Evolutionary conservation across 495 filamentous ascomycete species (phyloP).

Genomic region (Cairneyella variabilis): DNA sequence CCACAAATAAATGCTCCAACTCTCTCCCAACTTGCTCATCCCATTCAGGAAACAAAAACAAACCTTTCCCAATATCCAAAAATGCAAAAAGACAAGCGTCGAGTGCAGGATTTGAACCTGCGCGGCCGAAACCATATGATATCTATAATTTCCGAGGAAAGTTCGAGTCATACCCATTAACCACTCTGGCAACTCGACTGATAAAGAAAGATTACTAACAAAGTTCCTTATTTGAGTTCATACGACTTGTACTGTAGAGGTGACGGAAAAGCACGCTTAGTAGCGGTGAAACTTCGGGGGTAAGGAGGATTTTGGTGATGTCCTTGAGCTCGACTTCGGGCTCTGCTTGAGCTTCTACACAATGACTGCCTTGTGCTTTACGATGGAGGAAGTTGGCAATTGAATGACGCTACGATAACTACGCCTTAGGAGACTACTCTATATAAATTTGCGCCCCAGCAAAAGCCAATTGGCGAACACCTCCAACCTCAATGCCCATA

Average conservation of each 20-base stretch:
- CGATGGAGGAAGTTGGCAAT: no score
- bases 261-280: not conserved
- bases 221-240: not conserved
- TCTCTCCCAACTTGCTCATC: no score
- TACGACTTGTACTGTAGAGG: no score
- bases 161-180: slow-evolving; percentile 50
- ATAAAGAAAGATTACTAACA: not conserved
- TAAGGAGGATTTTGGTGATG: not conserved
- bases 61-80: no score
- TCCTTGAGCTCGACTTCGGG: not conserved
- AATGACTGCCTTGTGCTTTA: no score
- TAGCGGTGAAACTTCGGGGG: slow-evolving; percentile 4
- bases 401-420: no score
- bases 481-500: no score
- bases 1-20: no score
- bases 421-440: no score
- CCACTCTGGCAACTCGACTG: slow-evolving; percentile 44
- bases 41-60: no score
- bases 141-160: slow-evolving; percentile 19
- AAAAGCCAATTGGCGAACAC: no score
- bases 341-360: not conserved
- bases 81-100: slow-evolving; percentile 21
- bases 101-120: slow-evolving; percentile 42
- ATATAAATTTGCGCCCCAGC: no score
- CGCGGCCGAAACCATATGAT: slow-evolving; percentile 50